These are phyloP conservation scores for Colletotrichum tropicale DNA, from an alignment of 2,329 filamentous ascomycete genomes.

Conservation along the genomic window DNA sequence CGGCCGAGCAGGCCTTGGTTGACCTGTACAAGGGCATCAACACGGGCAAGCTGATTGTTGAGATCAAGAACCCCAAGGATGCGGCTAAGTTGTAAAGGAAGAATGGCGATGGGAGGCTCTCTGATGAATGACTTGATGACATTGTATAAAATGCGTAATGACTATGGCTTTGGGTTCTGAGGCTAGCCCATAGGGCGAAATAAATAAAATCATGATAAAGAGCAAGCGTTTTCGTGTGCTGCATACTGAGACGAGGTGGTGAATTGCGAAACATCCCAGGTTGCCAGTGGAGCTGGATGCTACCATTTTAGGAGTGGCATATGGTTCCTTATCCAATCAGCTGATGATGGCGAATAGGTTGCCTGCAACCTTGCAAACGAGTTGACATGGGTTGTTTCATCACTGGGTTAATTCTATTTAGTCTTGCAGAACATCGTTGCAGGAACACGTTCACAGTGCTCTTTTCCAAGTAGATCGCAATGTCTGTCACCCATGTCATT, in stretches of 20 bases:
- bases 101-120: background rate
- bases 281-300: background rate
- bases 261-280: background rate
- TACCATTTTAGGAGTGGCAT: background rate
- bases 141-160: constrained; percentile 10
- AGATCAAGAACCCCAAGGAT: constrained; percentile 44
- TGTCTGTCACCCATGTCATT: background rate
- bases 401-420: background rate
- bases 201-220: background rate
- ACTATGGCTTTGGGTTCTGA: background rate
- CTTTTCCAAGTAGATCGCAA: background rate
- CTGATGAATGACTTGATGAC: constrained; percentile 10
- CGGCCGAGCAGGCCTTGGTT: constrained; percentile 66
- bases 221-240: background rate
- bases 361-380: background rate
- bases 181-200: background rate
- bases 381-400: background rate
- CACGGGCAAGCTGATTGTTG: constrained; percentile 68
- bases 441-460: background rate
- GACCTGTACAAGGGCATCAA: constrained; percentile 73
- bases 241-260: background rate
- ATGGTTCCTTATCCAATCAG: background rate
- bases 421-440: background rate
- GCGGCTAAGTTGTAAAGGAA: constrained; percentile 9
- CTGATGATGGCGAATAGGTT: background rate